A percentile compares a stretch with the other conserved stretches of the same genome.
phyloP scores from a whole-genome alignment of 768 basidiomycete species.

The Mycena pura region DNA sequence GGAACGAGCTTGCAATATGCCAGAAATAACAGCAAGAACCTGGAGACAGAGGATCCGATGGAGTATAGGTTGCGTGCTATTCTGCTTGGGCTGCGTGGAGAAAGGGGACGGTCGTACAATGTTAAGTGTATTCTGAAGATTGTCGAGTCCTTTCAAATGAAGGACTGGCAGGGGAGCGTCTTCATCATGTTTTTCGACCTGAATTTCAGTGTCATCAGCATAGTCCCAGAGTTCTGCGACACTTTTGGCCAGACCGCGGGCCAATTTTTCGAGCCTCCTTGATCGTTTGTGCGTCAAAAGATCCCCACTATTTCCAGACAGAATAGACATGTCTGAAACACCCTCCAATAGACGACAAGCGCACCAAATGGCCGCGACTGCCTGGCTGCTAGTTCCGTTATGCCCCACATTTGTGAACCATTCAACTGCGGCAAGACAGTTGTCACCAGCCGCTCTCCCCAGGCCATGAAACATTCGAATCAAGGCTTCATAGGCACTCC shows the following conservation, averaged over 20 bases:
- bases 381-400: constrained; percentile 48
- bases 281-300: constrained; percentile 41
- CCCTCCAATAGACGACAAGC: constrained; percentile 81
- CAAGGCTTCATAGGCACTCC: constrained; percentile 58
- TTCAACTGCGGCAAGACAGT: constrained; percentile 78
- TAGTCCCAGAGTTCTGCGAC: constrained; percentile 78
- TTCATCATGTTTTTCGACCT: constrained; percentile 26
- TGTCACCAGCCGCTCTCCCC: constrained; percentile 72
- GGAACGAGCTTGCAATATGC: constrained; percentile 78
- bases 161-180: constrained; percentile 58
- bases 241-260: constrained; percentile 64
- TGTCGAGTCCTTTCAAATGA: constrained; percentile 68
- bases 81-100: constrained; percentile 30
- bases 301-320: constrained; percentile 34
- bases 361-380: constrained; percentile 85
- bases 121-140: constrained; percentile 64
- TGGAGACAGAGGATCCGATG: constrained; percentile 77
- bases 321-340: constrained; percentile 55
- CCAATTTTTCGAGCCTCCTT: constrained; percentile 67
- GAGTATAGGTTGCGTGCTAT: constrained; percentile 62
- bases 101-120: constrained; percentile 52
- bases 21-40: constrained; percentile 71
- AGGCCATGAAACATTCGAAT: constrained; percentile 76
- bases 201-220: constrained; percentile 38
- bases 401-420: constrained; percentile 74